Evolutionary conservation across 2,329 filamentous ascomycete genomes (phyloP).

Genomic region (Fusarium foetens): DNA sequence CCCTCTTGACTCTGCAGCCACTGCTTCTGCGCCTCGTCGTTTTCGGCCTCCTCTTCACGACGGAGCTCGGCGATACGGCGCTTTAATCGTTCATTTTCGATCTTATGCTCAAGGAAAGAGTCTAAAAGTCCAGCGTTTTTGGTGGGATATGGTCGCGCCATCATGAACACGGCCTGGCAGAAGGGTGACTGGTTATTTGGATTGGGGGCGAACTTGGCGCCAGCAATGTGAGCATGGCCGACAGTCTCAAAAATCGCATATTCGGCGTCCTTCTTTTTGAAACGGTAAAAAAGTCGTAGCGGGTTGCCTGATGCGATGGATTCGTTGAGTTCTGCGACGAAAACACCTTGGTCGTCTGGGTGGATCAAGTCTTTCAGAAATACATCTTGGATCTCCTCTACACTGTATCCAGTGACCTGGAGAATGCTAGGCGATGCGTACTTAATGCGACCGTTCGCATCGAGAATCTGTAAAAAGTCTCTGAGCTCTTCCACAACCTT

Average conservation of each 20-base stretch:
- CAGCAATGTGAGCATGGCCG: slow-evolving; percentile 88
- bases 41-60: slow-evolving; percentile 84
- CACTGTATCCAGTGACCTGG: slow-evolving; percentile 77
- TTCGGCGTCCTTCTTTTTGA: slow-evolving; percentile 76
- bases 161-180: slow-evolving; percentile 93
- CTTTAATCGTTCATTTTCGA: slow-evolving; percentile 89
- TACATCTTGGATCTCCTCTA: slow-evolving; percentile 75
- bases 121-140: slow-evolving; percentile 87
- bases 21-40: slow-evolving; percentile 71
- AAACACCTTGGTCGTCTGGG: slow-evolving; percentile 83
- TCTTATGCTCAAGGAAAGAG: slow-evolving; percentile 95
- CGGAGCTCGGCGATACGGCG: slow-evolving; percentile 87
- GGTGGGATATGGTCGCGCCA: slow-evolving; percentile 89
- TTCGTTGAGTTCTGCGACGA: slow-evolving; percentile 89
- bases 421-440: slow-evolving; percentile 86
- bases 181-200: slow-evolving; percentile 73
- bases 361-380: slow-evolving; percentile 88
- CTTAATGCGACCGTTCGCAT: slow-evolving; percentile 82
- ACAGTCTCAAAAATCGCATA: slow-evolving; percentile 90
- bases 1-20: slow-evolving; percentile 69
- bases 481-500: slow-evolving; percentile 89
- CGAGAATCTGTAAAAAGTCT: slow-evolving; percentile 89
- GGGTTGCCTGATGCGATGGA: slow-evolving; percentile 83
- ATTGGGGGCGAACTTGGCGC: slow-evolving; percentile 70
- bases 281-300: slow-evolving; percentile 86